phyloP scores from a whole-genome alignment of 305 asterid species.

The Fraxinus sp. region DNA sequence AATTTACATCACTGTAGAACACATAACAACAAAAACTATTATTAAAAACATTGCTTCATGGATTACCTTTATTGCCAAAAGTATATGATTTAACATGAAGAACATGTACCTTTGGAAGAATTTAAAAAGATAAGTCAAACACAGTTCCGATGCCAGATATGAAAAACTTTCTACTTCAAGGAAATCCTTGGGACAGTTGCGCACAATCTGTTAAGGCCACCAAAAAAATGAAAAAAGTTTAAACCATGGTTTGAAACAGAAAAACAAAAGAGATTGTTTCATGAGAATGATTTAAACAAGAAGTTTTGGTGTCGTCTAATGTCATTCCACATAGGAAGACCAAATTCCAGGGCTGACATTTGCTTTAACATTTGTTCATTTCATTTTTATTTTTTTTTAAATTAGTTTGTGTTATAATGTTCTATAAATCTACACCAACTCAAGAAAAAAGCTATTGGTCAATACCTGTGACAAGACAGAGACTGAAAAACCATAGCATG shows the following conservation, averaged over 20 bases:
- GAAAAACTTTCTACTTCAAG: slow-evolving; percentile 58
- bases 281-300: background rate
- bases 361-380: slow-evolving; percentile 19
- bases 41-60: slow-evolving; percentile 29
- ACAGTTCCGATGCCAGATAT: slow-evolving; percentile 70
- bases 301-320: background rate
- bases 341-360: slow-evolving; percentile 19
- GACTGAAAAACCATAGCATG: slow-evolving; percentile 70
- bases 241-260: slow-evolving; percentile 12
- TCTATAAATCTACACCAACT: slow-evolving; percentile 25
- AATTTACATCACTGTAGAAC: slow-evolving; percentile 45
- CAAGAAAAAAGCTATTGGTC: background rate
- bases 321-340: slow-evolving; percentile 2
- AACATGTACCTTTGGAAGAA: slow-evolving; percentile 53
- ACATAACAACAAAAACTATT: slow-evolving; percentile 29
- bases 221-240: slow-evolving; percentile 33
- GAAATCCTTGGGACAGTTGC: slow-evolving; percentile 77
- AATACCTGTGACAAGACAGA: slow-evolving; percentile 71
- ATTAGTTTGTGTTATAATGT: slow-evolving; percentile 12
- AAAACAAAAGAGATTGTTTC: background rate
- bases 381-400: background rate
- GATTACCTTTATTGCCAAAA: slow-evolving; percentile 5
- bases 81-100: slow-evolving; percentile 14
- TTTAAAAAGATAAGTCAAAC: slow-evolving; percentile 66
- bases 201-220: slow-evolving; percentile 67